Evolutionary conservation across 2,329 filamentous ascomycete genomes (phyloP).

Genomic region (Sphaerulina musiva): DNA sequence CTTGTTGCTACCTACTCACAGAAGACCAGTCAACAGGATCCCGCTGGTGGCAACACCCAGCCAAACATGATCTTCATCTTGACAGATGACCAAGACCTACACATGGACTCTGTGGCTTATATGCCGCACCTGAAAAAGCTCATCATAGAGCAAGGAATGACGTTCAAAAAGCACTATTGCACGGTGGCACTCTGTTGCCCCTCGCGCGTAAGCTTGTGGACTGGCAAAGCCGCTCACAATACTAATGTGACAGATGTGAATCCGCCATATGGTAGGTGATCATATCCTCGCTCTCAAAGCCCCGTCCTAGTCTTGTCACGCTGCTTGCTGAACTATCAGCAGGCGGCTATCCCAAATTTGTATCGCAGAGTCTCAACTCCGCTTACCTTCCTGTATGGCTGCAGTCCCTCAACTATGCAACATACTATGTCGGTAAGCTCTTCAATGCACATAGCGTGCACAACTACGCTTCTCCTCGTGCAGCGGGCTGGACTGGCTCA

Average conservation of each 20-base stretch:
- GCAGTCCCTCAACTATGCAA: constrained; percentile 61
- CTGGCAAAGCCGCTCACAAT: constrained; percentile 61
- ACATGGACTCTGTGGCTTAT: constrained; percentile 55
- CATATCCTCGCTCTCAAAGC: neutral
- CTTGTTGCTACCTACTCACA: too few relatives aligned
- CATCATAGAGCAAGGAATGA: constrained; percentile 52
- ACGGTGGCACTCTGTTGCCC: constrained; percentile 64
- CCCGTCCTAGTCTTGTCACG: neutral
- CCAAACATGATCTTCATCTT: constrained; percentile 62
- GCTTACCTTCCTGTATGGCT: constrained; percentile 66
- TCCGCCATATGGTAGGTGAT: constrained; percentile 46
- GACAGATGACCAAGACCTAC: constrained; percentile 61
- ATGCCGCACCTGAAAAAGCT: constrained; percentile 54
- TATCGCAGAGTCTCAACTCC: constrained; percentile 58
- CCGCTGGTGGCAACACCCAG: constrained; percentile 25
- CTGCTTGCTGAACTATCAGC: neutral
- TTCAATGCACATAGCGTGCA: constrained; percentile 57
- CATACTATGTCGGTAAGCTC: constrained; percentile 67
- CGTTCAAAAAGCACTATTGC: constrained; percentile 58
- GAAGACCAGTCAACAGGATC: neutral
- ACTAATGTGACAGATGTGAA: constrained; percentile 60
- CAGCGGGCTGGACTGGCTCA: constrained; percentile 54
- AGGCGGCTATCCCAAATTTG: constrained; percentile 60
- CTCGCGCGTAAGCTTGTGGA: constrained; percentile 58
- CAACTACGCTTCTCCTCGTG: constrained; percentile 55